Conservation (phyloP, 345 rosid species). For the Rhodamnia rubescens region DNA sequence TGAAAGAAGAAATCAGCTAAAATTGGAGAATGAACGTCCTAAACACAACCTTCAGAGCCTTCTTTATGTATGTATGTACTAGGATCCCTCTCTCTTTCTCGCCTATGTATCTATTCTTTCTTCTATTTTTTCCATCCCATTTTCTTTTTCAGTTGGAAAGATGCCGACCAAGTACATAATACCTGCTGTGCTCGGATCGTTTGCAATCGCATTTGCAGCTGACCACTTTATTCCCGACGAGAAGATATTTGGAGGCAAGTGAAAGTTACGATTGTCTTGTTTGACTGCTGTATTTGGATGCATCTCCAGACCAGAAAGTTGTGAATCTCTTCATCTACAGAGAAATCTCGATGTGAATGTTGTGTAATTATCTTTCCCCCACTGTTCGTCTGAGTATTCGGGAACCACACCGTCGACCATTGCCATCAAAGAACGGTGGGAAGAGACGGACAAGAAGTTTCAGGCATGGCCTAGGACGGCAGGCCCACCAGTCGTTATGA, state of each 20-base stretch:
- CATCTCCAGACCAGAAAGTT: neutral
- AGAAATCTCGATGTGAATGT: neutral
- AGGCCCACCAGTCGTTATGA: conserved; percentile 90
- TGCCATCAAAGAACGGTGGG: conserved; percentile 67
- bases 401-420: conserved; percentile 74
- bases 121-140: neutral
- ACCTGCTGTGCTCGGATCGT: conserved; percentile 44
- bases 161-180: conserved; percentile 56
- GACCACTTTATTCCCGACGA: conserved; percentile 46
- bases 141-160: conserved; percentile 8
- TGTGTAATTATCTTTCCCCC: neutral
- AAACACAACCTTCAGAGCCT: neutral
- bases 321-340: no score
- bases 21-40: neutral
- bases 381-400: conserved; percentile 4
- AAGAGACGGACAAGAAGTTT: conserved; percentile 74
- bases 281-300: neutral
- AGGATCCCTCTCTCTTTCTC: neutral
- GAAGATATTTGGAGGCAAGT: conserved; percentile 82
- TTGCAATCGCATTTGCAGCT: conserved; percentile 41
- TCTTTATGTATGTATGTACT: neutral
- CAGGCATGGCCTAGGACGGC: conserved; percentile 98
- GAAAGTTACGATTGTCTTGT: neutral
- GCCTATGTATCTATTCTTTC: neutral
- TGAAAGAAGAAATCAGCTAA: neutral